These are phyloP conservation scores for Phytophthora rubi DNA, from an alignment of 352 stramenopile genomes.

Conservation along the genomic window DNA sequence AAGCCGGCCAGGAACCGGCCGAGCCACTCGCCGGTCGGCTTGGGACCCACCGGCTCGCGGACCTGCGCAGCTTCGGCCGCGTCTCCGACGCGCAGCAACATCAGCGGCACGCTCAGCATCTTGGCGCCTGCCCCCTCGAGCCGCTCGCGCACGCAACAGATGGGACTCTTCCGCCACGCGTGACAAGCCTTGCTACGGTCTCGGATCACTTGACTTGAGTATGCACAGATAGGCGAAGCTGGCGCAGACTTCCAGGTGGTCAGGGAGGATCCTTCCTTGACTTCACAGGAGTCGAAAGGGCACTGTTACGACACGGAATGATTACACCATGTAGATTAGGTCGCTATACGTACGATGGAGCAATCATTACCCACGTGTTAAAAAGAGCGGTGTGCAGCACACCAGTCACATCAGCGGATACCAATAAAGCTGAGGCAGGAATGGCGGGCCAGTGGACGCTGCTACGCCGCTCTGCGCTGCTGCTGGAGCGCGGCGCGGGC, in stretches of 20 bases:
- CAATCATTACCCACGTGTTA: conserved; percentile 9
- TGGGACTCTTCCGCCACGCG: conserved; percentile 22
- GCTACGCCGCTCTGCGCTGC: conserved; percentile 36
- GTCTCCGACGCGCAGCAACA: conserved; percentile 17
- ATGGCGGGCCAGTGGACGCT: conserved; percentile 58
- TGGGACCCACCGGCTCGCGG: neutral
- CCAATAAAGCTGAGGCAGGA: conserved; percentile 4
- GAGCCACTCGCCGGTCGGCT: conserved; percentile 10
- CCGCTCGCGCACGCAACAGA: conserved; percentile 12
- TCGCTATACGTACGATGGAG: no score
- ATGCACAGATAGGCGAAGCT: neutral
- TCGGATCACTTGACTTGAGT: neutral
- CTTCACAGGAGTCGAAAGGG: neutral
- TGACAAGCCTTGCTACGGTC: conserved; percentile 22
- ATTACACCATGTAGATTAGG: neutral
- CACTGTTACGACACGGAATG: neutral
- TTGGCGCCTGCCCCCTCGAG: conserved; percentile 4
- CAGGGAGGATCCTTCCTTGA: neutral
- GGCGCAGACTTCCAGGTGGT: neutral
- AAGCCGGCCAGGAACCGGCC: conserved; percentile 9
- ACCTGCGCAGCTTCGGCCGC: neutral
- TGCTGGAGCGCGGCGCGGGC: conserved; percentile 15
- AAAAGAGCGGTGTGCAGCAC: conserved; percentile 27
- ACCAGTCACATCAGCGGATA: conserved; percentile 37
- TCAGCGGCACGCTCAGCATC: conserved; percentile 31